Percentiles rank a stretch among this genome's conserved stretches.
These are phyloP conservation scores for Eremothecium gossypii DNA, from an alignment of 1,139 yeast genomes.

Conservation along the genomic window DNA sequence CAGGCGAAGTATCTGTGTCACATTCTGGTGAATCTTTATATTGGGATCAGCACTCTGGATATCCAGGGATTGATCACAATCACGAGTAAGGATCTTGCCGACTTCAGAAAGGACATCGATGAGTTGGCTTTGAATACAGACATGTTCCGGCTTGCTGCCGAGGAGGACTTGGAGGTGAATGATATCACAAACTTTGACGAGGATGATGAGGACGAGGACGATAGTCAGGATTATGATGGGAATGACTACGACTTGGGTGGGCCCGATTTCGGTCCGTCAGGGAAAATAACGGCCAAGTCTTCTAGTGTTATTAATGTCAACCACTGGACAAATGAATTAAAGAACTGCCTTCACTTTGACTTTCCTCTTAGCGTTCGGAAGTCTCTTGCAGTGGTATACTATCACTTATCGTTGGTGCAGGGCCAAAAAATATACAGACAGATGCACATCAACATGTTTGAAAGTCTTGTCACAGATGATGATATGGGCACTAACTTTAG, in stretches of 20 bases:
- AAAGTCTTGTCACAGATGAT: constrained; percentile 36
- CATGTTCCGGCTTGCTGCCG: constrained; percentile 29
- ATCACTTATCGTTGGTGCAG: constrained; percentile 60
- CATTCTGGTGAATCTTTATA: constrained; percentile 68
- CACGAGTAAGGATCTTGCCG: constrained; percentile 50
- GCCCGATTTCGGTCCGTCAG: constrained; percentile 41
- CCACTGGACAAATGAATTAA: constrained; percentile 84
- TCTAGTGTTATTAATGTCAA: constrained; percentile 69
- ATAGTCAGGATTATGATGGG: constrained; percentile 32
- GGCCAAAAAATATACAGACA: constrained; percentile 62
- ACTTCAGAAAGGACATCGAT: constrained; percentile 36
- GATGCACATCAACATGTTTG: constrained; percentile 58
- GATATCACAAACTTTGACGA: constrained; percentile 37
- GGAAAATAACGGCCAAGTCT: constrained; percentile 54
- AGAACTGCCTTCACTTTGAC: constrained; percentile 73
- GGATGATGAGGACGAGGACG: constrained; percentile 37
- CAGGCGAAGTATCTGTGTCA: constrained; percentile 70
- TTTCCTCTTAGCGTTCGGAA: constrained; percentile 63
- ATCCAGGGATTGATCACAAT: constrained; percentile 64
- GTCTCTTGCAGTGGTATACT: constrained; percentile 60
- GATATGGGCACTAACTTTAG: constrained; percentile 38
- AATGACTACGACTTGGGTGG: constrained; percentile 35
- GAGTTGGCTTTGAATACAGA: constrained; percentile 48
- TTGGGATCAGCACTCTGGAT: constrained; percentile 70
- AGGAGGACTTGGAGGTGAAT: constrained; percentile 30